Evolutionary conservation across 495 filamentous ascomycete species (phyloP), one percentile per base, ranked within the genome.

Genomic region (Penicillium angulare): DNA sequence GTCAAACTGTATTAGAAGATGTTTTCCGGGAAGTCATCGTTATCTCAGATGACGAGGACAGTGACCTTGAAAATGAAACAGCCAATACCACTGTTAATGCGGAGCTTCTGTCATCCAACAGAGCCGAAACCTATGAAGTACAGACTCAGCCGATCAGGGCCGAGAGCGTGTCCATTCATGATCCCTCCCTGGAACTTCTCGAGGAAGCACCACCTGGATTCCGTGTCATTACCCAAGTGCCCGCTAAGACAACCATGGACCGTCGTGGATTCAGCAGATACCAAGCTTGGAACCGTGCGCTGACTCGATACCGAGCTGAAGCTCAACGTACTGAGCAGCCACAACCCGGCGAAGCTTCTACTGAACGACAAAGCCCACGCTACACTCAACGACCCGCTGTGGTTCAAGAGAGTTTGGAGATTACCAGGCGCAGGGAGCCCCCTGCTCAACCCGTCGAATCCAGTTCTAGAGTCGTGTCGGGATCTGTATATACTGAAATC

Each of bases 21-120:
- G 86, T 88, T 47, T 83, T 93, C 46, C 80, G 85, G 27, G 89
- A 92, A 64, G 81, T 91, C 24, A 86, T 93, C 51, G 80, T 91
- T 55, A 87, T 95, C 48, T 86, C 88, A 27, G 87, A 90, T 63
- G 86, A 89, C 39, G 88, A 92, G 55, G 84, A 81, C 38, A 84
- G 81, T 21, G 79, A 80, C 42, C 76, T 77, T 7, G 75, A 78
- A 50, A 78, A 82, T 44, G 71, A 60, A 42, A 53, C 60, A 8
- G 26, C 41, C 15, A 42, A 48, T 16, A 44, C 40, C 18, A 22
- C 50, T 33, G 40, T 27, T 26, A 74, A 65, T 39, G 68, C 75
- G 52, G 68, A 74, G 41, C 46, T 75, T 34, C 45, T 77, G n/a
- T n/a, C n/a, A 27, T 71, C 71, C 23, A 75, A 60, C 29, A 60